Evolutionary conservation across 139 green algal species (phyloP), one percentile per base, ranked within the genome.

Genomic region (Spirogloea muscicola): DNA sequence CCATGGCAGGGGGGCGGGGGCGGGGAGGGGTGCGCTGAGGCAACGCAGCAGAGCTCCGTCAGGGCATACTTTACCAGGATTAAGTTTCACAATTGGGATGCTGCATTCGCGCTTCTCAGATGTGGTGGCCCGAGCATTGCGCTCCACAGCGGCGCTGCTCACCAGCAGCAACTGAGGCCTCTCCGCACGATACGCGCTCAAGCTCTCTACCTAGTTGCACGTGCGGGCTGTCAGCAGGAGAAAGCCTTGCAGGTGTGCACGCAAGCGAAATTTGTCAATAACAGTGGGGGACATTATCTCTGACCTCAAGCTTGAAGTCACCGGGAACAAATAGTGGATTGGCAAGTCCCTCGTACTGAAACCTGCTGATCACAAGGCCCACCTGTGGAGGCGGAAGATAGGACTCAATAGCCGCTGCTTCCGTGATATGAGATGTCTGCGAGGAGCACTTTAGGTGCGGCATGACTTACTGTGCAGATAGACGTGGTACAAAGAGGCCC

Each of bases 61-160:
- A n/a, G n/a, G n/a, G n/a, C n/a, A n/a, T n/a, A n/a, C n/a, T n/a
- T n/a, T 5, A 82, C 75, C 68, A 46, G 75, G 75, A 41, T 82
- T 82, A 57, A 94, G 90, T 72, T 97, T 96, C 44, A 97, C 82
- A 44, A 86, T 88, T 5, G 96, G 91, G 2, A 93, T 92, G 2
- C 89, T 91, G 27, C 86, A 86, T 75, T 96, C 88, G 59, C 86
- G 39, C 25, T 86, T 71, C 10, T 91, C 44, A 38, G 87, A 49
- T 33, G 88, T 91, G 46, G 78, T 81, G 0, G 88, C 88, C 1
- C 90, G 85, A 72, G 88, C 85, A 43, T 82, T 88, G 0, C 92
- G 84, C 1, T 93, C 96, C 3, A 96, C 91, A 2, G 89, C 91
- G 37, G 87, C 84, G 16, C 71, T 87, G 76, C 76, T 87, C 21